Conservation (phyloP, 805 yeast genomes). For the Saccharomycopsis lassenensis region DNA sequence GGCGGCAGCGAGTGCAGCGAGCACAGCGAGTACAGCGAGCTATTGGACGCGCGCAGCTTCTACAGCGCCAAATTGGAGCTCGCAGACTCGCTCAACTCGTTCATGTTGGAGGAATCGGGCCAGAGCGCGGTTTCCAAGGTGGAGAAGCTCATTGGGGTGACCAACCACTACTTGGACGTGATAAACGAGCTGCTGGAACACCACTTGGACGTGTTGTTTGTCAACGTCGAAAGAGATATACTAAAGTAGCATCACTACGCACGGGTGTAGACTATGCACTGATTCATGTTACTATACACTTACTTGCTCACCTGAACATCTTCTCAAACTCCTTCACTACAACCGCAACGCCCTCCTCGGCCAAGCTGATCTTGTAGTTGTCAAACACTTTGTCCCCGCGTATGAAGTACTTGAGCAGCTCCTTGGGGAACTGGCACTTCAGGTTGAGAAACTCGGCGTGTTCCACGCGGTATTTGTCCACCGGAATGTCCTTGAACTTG, state of each 20-base stretch:
- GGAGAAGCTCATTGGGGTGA: slow-evolving; percentile 16
- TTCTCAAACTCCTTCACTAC: slow-evolving; percentile 13
- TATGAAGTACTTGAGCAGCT: slow-evolving; percentile 12
- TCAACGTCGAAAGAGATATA: slow-evolving; percentile 9
- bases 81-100: slow-evolving; percentile 12
- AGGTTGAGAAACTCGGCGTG: not conserved
- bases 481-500: too few species aligned
- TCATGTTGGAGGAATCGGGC: slow-evolving; percentile 7
- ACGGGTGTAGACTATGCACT: not conserved
- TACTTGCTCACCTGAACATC: slow-evolving; percentile 13
- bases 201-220: slow-evolving; percentile 8
- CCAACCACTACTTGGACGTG: slow-evolving; percentile 10
- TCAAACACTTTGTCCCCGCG: slow-evolving; percentile 8
- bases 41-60: slow-evolving; percentile 5
- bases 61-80: slow-evolving; percentile 7
- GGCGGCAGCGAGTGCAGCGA: not conserved
- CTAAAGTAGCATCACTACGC: slow-evolving; percentile 1
- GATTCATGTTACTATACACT: not conserved
- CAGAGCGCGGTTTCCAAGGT: slow-evolving; percentile 9
- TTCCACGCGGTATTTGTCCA: too few species aligned
- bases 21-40: too few species aligned
- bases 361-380: slow-evolving; percentile 15
- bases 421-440: slow-evolving; percentile 6
- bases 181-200: slow-evolving; percentile 1
- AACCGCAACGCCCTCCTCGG: slow-evolving; percentile 10